These are phyloP conservation scores for Xenosphaeropsis pyriputrescens DNA, from an alignment of 2,329 filamentous ascomycete species.

Conservation along the genomic window DNA sequence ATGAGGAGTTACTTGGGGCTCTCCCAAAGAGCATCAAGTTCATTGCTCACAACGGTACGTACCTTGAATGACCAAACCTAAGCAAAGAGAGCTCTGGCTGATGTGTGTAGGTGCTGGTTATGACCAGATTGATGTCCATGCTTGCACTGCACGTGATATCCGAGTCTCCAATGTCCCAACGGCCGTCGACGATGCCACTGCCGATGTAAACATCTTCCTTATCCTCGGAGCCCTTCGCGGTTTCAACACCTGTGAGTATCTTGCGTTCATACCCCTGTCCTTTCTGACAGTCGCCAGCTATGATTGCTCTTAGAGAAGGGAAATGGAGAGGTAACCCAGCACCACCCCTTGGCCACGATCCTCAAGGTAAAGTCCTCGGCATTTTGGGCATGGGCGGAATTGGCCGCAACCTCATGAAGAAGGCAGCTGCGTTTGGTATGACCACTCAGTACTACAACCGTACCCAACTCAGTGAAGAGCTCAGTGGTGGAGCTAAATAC, in stretches of 20 bases:
- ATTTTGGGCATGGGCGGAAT: conserved; percentile 83
- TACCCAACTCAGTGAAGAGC: conserved; percentile 36
- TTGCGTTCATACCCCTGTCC: not conserved
- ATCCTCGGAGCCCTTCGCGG: conserved; percentile 68
- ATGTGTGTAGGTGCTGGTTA: conserved; percentile 56
- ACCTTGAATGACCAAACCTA: no score
- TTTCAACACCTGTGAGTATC: conserved; percentile 38
- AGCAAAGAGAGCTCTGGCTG: not conserved
- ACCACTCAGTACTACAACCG: conserved; percentile 63
- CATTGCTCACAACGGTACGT: conserved; percentile 43
- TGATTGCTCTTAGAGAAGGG: conserved; percentile 49
- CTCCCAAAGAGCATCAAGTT: conserved; percentile 39
- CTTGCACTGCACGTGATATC: conserved; percentile 52
- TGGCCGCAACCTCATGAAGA: conserved; percentile 60
- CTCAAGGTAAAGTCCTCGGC: conserved; percentile 63
- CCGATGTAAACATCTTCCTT: conserved; percentile 68
- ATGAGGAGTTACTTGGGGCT: conserved; percentile 50
- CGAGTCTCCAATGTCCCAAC: conserved; percentile 70
- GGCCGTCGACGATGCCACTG: conserved; percentile 70
- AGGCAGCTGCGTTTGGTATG: conserved; percentile 66
- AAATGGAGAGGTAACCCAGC: conserved; percentile 48
- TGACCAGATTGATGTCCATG: conserved; percentile 63
- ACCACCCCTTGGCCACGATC: conserved; percentile 56
- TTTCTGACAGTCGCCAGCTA: conserved; percentile 20
- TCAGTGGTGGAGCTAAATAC: conserved; percentile 43